phyloP scores from a whole-genome alignment of 805 yeast species.

The Myxozyma lipomycoides region DNA sequence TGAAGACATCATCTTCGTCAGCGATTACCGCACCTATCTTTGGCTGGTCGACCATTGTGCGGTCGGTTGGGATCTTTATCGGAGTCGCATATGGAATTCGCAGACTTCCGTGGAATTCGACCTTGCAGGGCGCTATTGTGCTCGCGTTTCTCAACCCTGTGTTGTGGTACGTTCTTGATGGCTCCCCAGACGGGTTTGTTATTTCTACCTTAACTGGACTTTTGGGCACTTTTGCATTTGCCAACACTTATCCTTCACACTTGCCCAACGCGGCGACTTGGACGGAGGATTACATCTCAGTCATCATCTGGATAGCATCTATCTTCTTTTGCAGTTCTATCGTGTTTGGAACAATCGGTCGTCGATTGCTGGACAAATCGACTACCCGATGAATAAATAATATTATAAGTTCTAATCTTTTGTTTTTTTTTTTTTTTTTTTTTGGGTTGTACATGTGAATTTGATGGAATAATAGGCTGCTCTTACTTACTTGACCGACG shows the following conservation, averaged over 20 bases:
- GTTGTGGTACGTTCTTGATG: constrained; percentile 41
- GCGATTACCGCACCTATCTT: constrained; percentile 24
- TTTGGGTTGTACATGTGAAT: too few relatives aligned
- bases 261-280: constrained; percentile 25
- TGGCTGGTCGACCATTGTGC: constrained; percentile 38
- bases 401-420: too few relatives aligned
- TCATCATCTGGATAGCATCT: constrained; percentile 34
- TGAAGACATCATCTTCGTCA: constrained; percentile 7
- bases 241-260: constrained; percentile 29
- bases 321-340: constrained; percentile 38
- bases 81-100: constrained; percentile 42
- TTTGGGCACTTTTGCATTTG: constrained; percentile 34
- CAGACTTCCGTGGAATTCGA: constrained; percentile 39
- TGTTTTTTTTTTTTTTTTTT: too few relatives aligned
- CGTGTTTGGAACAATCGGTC: constrained; percentile 41
- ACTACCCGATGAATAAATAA: not conserved
- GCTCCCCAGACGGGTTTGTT: constrained; percentile 38
- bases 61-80: constrained; percentile 41
- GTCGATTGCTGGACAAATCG: constrained; percentile 32
- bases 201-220: constrained; percentile 36
- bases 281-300: constrained; percentile 32
- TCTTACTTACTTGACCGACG: too few relatives aligned
- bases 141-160: constrained; percentile 41
- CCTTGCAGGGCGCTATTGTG: constrained; percentile 37
- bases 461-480: too few relatives aligned